phyloP scores from a whole-genome alignment of 2,329 filamentous ascomycete genomes.

The Penicillium sp. region DNA sequence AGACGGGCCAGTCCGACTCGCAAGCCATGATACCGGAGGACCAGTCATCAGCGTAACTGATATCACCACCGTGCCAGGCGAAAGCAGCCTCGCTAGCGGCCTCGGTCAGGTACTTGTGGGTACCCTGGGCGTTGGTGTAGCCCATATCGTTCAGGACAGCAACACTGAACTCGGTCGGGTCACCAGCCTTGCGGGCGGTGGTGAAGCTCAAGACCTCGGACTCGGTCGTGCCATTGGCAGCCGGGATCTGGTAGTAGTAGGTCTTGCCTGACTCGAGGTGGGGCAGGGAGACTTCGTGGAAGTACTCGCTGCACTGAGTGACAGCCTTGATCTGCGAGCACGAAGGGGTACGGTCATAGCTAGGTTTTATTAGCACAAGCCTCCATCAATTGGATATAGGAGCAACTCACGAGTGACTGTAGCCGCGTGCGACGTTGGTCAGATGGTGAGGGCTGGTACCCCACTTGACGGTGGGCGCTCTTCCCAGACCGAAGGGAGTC shows the following conservation, averaged over 20 bases:
- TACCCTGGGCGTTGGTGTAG: slow-evolving; percentile 54
- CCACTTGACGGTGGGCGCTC: slow-evolving; percentile 47
- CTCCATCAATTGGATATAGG: neutral
- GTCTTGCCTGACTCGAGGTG: slow-evolving; percentile 46
- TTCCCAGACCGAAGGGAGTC: slow-evolving; percentile 54
- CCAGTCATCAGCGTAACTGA: slow-evolving; percentile 55
- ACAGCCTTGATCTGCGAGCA: slow-evolving; percentile 47
- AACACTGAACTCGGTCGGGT: slow-evolving; percentile 44
- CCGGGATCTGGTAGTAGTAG: slow-evolving; percentile 55
- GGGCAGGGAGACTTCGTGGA: slow-evolving; percentile 52
- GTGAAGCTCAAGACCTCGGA: slow-evolving; percentile 51
- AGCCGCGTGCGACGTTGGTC: slow-evolving; percentile 39
- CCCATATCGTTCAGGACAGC: slow-evolving; percentile 57
- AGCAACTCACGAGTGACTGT: slow-evolving; percentile 41
- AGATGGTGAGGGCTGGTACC: slow-evolving; percentile 39
- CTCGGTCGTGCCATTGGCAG: slow-evolving; percentile 52
- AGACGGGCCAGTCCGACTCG: slow-evolving; percentile 50
- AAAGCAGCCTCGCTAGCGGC: slow-evolving; percentile 49
- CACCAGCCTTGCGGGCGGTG: slow-evolving; percentile 48
- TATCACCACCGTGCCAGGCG: slow-evolving; percentile 56
- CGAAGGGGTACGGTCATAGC: slow-evolving; percentile 53
- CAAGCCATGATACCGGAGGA: slow-evolving; percentile 54
- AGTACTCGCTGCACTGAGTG: slow-evolving; percentile 55
- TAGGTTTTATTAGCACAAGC: slow-evolving; percentile 13
- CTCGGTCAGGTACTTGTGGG: slow-evolving; percentile 45